Conservation (phyloP, 2,329 filamentous ascomycete genomes). For the Periconia sp. region DNA sequence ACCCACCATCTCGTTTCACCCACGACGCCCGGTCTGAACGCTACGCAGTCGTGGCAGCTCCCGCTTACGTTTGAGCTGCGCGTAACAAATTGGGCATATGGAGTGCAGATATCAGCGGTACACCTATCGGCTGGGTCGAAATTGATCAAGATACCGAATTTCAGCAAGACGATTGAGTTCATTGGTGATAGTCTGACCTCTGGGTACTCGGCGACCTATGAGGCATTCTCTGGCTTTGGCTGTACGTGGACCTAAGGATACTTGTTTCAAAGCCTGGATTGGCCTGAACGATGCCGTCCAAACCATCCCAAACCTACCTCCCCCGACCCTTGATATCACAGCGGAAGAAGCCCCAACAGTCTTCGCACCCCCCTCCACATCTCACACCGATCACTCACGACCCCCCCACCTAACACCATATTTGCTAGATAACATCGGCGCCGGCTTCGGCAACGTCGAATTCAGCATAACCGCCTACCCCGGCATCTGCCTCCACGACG, state of each 20-base stretch:
- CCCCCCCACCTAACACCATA: too few relatives aligned
- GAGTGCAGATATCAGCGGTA: slow-evolving; percentile 62
- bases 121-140: slow-evolving; percentile 54
- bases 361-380: not conserved
- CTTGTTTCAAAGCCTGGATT: too few relatives aligned
- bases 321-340: not conserved
- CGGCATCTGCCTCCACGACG: slow-evolving; percentile 63
- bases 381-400: not conserved
- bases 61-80: slow-evolving; percentile 62
- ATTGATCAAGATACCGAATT: slow-evolving; percentile 52
- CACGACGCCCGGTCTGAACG: slow-evolving; percentile 52
- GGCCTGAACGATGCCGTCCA: too few relatives aligned
- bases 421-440: slow-evolving; percentile 58
- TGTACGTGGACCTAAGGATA: slow-evolving; percentile 27
- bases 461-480: slow-evolving; percentile 65
- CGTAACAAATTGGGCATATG: slow-evolving; percentile 65
- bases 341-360: not conserved
- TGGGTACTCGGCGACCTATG: slow-evolving; percentile 65
- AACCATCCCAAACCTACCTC: too few relatives aligned
- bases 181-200: slow-evolving; percentile 58
- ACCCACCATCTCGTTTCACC: slow-evolving; percentile 63
- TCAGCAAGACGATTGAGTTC: slow-evolving; percentile 49
- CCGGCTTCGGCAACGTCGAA: slow-evolving; percentile 64
- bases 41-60: slow-evolving; percentile 49
- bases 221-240: slow-evolving; percentile 63